Evolutionary conservation across 1,139 yeast species (phyloP), one percentile per base, ranked within the genome.

Genomic region (Candida pseudoviswanathii): DNA sequence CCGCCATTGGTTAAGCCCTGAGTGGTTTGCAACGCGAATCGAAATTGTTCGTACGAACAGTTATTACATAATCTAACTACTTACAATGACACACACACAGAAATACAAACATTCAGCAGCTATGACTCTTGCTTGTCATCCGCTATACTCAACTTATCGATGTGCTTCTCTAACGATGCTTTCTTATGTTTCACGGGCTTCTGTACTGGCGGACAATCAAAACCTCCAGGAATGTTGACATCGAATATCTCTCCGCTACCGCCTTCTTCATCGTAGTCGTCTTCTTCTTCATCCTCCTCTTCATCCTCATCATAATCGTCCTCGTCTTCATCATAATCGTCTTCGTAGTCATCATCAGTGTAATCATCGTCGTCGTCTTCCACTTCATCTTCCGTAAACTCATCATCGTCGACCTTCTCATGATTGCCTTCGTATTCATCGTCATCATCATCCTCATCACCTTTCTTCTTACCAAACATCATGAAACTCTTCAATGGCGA

Each of bases 401-500:
- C 54, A 26, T 51, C 58, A 11, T 51, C 56, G 27, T 50, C 54
- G 3, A 46, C 53, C 11, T 53, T 52, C 24, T 51, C 54, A 27
- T 42, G 39, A 8, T 48, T 51, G 8, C 55, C 60, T 5, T 51
- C 54, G 16, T 53, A 51, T 36, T 53, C 54, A 9, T 52, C 54
- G 11, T 48, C 56, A 9, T 55, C 62, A 24, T 59, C 63, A 30
- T 61, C 62, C 1, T 59, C 58, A 10, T 54, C 55, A 5, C 54
- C 46, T 21, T 57, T 56, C 34, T 55, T 55, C 48, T 57, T 61
- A 3, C 75, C 70, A 54, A 71, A 67, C 57, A 62, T 62, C 79
- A 75, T 75, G 53, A 75, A 74, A 45, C 66, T 71, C 51, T 75
- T 75, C 46, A 76, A 62, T 8, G 80, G 80, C 2, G 78, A 73